Evolutionary conservation across 345 rosid genomes (phyloP), one percentile per base, ranked within the genome.

Genomic region (Mangifera indica): DNA sequence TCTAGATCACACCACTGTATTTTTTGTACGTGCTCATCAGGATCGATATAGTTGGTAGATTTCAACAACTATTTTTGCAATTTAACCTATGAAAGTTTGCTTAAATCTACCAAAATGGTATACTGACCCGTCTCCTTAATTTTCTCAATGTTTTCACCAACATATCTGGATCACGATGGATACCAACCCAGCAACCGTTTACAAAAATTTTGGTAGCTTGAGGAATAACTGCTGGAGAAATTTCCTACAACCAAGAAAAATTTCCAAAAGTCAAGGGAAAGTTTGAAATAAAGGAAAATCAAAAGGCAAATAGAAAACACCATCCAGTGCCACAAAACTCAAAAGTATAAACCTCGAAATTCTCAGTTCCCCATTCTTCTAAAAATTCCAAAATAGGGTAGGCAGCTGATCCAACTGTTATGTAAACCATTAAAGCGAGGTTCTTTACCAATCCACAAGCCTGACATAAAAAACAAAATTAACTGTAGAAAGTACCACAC

Each of bases 151-250:
- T 95, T 81, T 82, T 92, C 61, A 92, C 99, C 87, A 95, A 89
- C 99, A 95, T 95, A 81, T 95, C 98, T 75, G 99, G 99, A 77
- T 95, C 89, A 10, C 99, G 97, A 78, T 92, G 98, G 67, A 95
- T 88, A 46, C 99, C 99, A 73, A 95, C 98, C 99, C 99, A 95
- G 77, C 96, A 85, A 80, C 99, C 99, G 75, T 95, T 92, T 58
- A 95, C 97, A 77, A 95, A 92, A 76, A 89, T 91, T 82, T 95
- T 95, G 0, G 98, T 95, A 14, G 99, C 92, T 86, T 85, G 91
- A 59, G 97, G 98, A 78, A 95, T 95, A 80, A 89, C 98, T 3
- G 94, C 92, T 14, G 99, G 96, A 62, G 99, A 95, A 53, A 89
- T 95, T 90, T 95, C 99, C 98, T 95, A 76, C 26, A 79, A 74